Base-by-base conservation (phyloP, 163 green algal species). In the Trebouxia gelatinosa region DNA sequence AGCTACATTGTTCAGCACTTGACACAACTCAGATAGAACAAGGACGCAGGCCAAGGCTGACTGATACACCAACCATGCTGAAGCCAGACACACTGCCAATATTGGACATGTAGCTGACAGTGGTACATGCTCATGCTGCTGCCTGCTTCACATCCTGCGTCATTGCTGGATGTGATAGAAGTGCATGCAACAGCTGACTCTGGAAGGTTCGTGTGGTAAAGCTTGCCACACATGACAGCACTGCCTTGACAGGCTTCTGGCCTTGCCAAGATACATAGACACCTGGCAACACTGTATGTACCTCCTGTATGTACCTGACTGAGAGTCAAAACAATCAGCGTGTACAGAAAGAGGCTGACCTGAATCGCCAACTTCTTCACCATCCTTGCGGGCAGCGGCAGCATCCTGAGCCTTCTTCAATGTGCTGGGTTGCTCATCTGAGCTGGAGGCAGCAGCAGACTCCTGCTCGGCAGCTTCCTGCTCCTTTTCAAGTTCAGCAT, bases 351-450 rank as follows among this genome's bases (percentile, higher is more conserved):
- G 75, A 34, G 37, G 40, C 75, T 46, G 23, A 74, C 75, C 59
- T 59, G 65, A 70, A 40, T 65, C 74, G 35, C 57, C 75, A 7
- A 80, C 65, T 26, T 74, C 38, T 65, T 87, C 84, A 21, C 80
- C 83, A 5, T 48, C 31, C 28, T 71, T 74, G 0, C 81, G 64
- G 28, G 70, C 67, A 9, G 75, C 78, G 28, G 71, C 80, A 50
- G 84, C 86, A 5, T 51, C 57, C 70, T 90, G 57, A 31, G 85
- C 80, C 70, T 91, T 91, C 35, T 83, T 77, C 31, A 90, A 62
- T 9, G 70, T 76, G 39, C 40, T 59, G 11, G 54, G 64, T 68
- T 74, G 68, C 19, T 78, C 67, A 31, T 74, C 62, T n/a, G n/a
- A n/a, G n/a, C n/a, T n/a, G 11, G 46, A 62, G 5, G 28, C 59